Evolutionary conservation across 176 grass and related monocot genomes (phyloP).

Genomic region (Ensete glaucum): DNA sequence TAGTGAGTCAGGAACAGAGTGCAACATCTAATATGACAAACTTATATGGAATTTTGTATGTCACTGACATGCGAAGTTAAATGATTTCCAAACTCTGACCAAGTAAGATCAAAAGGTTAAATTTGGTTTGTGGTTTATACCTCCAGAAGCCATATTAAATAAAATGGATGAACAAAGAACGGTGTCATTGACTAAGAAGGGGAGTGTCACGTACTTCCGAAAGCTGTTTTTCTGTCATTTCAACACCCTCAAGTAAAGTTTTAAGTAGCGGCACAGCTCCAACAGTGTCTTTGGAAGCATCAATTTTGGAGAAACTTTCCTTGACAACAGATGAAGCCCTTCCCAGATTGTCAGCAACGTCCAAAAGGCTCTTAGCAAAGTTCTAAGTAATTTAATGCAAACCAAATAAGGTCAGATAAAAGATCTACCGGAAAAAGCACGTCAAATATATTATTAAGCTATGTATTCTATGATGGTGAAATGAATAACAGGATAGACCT

Average conservation of each 20-base stretch:
- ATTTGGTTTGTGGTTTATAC: too few relatives aligned
- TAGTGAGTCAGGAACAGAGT: too few relatives aligned
- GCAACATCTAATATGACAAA: too few relatives aligned
- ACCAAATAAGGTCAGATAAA: not conserved
- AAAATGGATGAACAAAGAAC: not conserved
- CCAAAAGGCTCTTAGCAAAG: conserved; percentile 34
- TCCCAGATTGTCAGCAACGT: conserved; percentile 35
- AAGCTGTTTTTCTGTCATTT: conserved; percentile 40
- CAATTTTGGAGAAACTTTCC: conserved; percentile 32
- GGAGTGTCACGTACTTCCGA: conserved; percentile 11
- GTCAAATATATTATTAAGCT: too few relatives aligned
- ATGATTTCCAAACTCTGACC: too few relatives aligned
- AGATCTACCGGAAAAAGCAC: too few relatives aligned
- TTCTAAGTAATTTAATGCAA: conserved; percentile 9
- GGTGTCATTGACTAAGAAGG: not conserved
- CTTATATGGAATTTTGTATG: too few relatives aligned
- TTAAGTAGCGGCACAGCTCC: conserved; percentile 30
- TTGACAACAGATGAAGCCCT: conserved; percentile 40
- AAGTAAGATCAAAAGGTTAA: too few relatives aligned
- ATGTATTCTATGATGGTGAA: not conserved
- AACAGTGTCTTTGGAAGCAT: conserved; percentile 16
- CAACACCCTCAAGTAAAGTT: conserved; percentile 35
- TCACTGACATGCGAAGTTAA: too few relatives aligned
- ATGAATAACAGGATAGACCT: conserved; percentile 15
- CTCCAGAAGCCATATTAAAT: not conserved